These are phyloP conservation scores for Arthrobotrys megalospora DNA, from an alignment of 2,329 filamentous ascomycete species.

Conservation along the genomic window DNA sequence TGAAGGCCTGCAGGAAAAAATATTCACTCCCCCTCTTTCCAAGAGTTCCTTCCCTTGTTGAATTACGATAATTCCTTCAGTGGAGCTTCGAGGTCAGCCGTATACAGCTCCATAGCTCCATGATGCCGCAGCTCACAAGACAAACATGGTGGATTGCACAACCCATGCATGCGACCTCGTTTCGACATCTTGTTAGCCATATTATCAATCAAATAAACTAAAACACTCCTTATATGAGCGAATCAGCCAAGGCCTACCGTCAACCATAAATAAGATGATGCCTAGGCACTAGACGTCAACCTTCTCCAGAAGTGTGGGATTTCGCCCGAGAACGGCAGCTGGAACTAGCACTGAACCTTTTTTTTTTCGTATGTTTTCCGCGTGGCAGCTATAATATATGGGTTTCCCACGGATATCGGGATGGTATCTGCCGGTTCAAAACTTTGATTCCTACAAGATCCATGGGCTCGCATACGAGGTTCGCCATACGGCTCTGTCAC, in stretches of 20 bases:
- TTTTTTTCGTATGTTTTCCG: constrained; percentile 11
- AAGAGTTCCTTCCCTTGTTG: constrained; percentile 14
- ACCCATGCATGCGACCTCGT: constrained; percentile 33
- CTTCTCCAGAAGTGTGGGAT: constrained; percentile 28
- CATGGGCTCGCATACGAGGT: background rate
- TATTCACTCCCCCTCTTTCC: constrained; percentile 52
- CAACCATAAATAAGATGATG: constrained; percentile 41
- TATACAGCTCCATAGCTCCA: constrained; percentile 19
- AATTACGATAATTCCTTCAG: constrained; percentile 7
- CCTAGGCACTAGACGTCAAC: constrained; percentile 41
- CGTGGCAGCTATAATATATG: constrained; percentile 9
- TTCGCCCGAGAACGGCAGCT: constrained; percentile 48
- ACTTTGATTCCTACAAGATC: constrained; percentile 32
- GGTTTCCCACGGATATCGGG: constrained; percentile 39
- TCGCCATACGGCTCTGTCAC: constrained; percentile 14
- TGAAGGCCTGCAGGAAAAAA: constrained; percentile 16
- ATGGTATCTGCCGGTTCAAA: constrained; percentile 33
- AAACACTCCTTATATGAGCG: constrained; percentile 19
- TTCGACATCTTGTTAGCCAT: constrained; percentile 20
- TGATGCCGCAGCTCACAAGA: constrained; percentile 31
- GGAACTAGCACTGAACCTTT: background rate
- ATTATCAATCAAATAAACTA: constrained; percentile 41
- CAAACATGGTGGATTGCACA: constrained; percentile 26
- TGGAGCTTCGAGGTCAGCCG: constrained; percentile 35
- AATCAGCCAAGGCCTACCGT: constrained; percentile 43